These are phyloP conservation scores for Penicillium angulare DNA, from an alignment of 495 filamentous ascomycete species.

Conservation along the genomic window DNA sequence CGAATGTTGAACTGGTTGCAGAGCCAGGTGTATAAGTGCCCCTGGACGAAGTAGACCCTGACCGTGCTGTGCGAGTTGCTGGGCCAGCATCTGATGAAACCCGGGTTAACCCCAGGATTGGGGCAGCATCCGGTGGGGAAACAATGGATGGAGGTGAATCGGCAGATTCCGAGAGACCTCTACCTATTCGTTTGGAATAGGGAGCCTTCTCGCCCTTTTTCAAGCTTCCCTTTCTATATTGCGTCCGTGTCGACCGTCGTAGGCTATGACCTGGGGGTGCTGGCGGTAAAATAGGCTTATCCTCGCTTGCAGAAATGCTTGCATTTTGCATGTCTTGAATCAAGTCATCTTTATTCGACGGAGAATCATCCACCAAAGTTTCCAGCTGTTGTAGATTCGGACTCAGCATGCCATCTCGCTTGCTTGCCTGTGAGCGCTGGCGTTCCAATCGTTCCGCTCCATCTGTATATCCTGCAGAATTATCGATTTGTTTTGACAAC, in stretches of 20 bases:
- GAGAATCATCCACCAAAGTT: constrained; percentile 76
- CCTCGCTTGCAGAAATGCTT: constrained; percentile 61
- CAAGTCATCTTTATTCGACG: constrained; percentile 40
- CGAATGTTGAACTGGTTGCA: constrained; percentile 25
- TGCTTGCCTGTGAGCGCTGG: constrained; percentile 60
- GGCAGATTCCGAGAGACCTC: constrained; percentile 55
- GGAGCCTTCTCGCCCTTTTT: constrained; percentile 73
- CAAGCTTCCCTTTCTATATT: constrained; percentile 85
- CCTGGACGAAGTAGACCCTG: constrained; percentile 29
- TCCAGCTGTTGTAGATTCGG: constrained; percentile 69
- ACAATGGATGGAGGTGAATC: constrained; percentile 49
- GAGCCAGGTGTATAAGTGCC: constrained; percentile 18
- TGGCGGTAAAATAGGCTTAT: constrained; percentile 82
- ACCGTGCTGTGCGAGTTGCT: constrained; percentile 20
- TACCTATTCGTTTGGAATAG: constrained; percentile 71
- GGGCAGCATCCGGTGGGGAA: constrained; percentile 39
- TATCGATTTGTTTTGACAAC: constrained; percentile 89
- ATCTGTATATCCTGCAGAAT: constrained; percentile 72
- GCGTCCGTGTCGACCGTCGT: constrained; percentile 85
- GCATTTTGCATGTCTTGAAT: constrained; percentile 37
- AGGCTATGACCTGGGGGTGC: constrained; percentile 73
- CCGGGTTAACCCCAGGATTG: constrained; percentile 57
- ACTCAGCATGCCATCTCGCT: constrained; percentile 54
- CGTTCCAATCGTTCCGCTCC: constrained; percentile 82
- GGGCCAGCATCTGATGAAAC: constrained; percentile 72